Conservation (phyloP, 78 protist genomes). For the Anaeramoeba flamelloides region DNA sequence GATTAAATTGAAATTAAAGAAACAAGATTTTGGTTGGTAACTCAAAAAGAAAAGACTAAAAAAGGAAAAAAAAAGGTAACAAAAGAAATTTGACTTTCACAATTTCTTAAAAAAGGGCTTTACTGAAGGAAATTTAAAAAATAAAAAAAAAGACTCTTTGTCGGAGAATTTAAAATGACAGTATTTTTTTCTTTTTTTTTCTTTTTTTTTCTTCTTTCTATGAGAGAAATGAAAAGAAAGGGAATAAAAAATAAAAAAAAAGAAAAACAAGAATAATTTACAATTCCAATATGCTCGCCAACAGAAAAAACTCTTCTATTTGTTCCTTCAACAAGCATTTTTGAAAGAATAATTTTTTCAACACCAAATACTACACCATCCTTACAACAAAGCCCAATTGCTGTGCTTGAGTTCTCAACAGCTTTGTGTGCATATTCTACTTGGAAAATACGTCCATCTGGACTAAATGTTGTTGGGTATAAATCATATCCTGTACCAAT, state of each 20-base stretch:
- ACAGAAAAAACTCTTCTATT: slow-evolving; percentile 56
- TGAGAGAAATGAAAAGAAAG: no score
- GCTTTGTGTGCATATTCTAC: slow-evolving; percentile 97
- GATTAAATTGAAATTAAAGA: not conserved
- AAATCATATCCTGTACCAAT: no score
- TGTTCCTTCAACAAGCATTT: slow-evolving; percentile 51
- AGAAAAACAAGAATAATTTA: no score
- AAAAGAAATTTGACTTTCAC: not conserved
- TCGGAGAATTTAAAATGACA: no score
- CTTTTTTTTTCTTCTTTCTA: no score
- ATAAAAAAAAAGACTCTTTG: no score
- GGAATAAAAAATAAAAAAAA: no score
- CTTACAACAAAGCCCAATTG: slow-evolving; percentile 59
- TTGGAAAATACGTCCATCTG: slow-evolving; percentile 96
- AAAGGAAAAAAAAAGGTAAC: not conserved
- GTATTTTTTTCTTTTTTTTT: no score
- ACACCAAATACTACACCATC: slow-evolving; percentile 97
- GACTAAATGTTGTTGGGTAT: slow-evolving; percentile 76
- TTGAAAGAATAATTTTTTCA: slow-evolving; percentile 71
- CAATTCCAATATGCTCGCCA: slow-evolving; percentile 65
- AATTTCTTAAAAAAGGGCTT: no score
- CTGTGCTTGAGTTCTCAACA: slow-evolving; percentile 79
- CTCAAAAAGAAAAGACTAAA: not conserved
- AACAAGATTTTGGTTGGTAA: not conserved
- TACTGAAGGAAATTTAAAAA: no score